Evolutionary conservation across 495 filamentous ascomycete genomes (phyloP), one percentile per base, ranked within the genome.

Genomic region (Penicillium coprophilum): DNA sequence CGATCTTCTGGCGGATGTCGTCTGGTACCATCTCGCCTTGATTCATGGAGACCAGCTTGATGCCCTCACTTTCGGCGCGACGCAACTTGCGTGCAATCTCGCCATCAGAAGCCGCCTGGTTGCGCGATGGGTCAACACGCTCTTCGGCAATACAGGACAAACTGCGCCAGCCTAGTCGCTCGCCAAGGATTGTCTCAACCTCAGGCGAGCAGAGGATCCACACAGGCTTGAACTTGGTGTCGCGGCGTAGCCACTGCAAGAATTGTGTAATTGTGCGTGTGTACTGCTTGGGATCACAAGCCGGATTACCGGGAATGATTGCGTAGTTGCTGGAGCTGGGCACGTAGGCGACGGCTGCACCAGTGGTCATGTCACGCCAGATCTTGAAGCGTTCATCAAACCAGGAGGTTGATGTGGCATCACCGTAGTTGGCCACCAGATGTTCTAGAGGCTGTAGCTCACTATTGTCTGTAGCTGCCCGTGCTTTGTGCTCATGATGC

Each of bases 371-470:
- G 60, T 94, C 87, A 6, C 90, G 87, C 87, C 87, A 96, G 58
- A 94, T 84, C 64, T 86, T 82, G 66, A 87, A 92, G 13, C 89
- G 84, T 6, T 89, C 85, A 67, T 96, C 91, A 19, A 89, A 82
- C 87, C 89, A 96, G 1, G 89, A 90, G 0, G 90, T 96, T 58
- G 92, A 91, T 13, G 90, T 88, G 15, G 90, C 89, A 67, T 94
- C 90, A 46, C 90, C 91, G 58, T 96, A 96, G 71, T 94, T 96
- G 57, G 87, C 88, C 64, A 94, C 86, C 45, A 94, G 82, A 57
- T 93, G 85, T 63, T 90, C 88, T 21, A 96, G 66, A 6, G 88
- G 78, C 46, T 90, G 90, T 27, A 89, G 75, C 49, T 85, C 79
- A 2, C 78, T 76, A 39, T 71, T 62, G 31, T 72, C 77, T 34